Percentiles rank a stretch among this genome's conserved stretches.
These are phyloP conservation scores for Crithidia acanthocephali DNA, from an alignment of 208 protist species.

Conservation along the genomic window DNA sequence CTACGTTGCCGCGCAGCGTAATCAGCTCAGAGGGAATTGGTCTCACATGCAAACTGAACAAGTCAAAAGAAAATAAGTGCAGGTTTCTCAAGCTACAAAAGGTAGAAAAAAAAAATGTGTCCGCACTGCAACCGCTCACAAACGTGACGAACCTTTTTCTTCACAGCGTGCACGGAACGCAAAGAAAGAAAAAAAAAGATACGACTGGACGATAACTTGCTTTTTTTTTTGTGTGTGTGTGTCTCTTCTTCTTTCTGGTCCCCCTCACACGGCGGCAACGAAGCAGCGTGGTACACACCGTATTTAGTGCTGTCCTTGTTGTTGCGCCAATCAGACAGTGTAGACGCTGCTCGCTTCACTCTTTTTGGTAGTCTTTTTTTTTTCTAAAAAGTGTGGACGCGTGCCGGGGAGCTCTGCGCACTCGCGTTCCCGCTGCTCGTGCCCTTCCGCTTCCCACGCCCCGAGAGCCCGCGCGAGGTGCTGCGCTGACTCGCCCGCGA, in stretches of 20 bases:
- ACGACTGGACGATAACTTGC: no score
- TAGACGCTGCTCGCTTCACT: no score
- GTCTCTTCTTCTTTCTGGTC: slow-evolving; percentile 1
- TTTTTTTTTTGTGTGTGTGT: background rate
- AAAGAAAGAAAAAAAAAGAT: no score
- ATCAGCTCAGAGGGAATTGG: background rate
- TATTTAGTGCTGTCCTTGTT: no score
- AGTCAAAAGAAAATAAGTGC: background rate
- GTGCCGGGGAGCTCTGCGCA: slow-evolving; percentile 12
- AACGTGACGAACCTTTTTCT: no score
- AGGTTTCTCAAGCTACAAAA: no score
- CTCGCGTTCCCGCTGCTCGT: slow-evolving; percentile 4
- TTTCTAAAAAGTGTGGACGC: background rate
- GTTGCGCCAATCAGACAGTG: no score
- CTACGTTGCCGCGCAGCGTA: background rate
- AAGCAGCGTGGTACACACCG: no score
- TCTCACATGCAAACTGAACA: background rate
- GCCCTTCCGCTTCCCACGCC: background rate
- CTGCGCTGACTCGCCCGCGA: slow-evolving; percentile 11
- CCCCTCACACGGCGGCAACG: no score
- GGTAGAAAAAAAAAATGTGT: no score
- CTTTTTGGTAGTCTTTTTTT: background rate
- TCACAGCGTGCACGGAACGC: no score
- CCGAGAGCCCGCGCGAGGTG: background rate
- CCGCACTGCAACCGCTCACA: no score